Percentiles rank a stretch among this genome's conserved stretches.
phyloP scores from a whole-genome alignment of 2,329 filamentous ascomycete genomes.

The Penicillium psychrosexuale region DNA sequence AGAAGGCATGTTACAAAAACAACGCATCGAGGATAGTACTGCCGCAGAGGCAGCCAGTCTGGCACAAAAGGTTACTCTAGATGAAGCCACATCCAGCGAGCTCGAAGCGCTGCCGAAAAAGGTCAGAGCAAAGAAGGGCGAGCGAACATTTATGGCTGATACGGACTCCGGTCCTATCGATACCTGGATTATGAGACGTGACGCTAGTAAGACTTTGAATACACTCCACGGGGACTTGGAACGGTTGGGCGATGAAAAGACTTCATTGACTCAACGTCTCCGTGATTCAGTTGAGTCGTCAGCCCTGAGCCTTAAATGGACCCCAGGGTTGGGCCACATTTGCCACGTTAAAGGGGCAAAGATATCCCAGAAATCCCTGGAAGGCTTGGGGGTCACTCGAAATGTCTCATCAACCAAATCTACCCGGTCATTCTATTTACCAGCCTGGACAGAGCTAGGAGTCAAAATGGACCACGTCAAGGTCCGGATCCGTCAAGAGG shows the following conservation, averaged over 20 bases:
- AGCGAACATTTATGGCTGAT: conserved; percentile 27
- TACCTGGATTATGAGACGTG: conserved; percentile 61
- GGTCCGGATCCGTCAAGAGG: conserved; percentile 75
- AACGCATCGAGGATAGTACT: conserved; percentile 71
- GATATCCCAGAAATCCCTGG: conserved; percentile 53
- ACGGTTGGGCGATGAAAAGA: conserved; percentile 59
- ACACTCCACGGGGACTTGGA: conserved; percentile 67
- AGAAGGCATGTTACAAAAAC: conserved; percentile 78
- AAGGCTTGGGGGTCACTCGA: conserved; percentile 45
- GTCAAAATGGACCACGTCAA: conserved; percentile 73
- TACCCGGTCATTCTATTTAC: conserved; percentile 78
- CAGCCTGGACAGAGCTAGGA: conserved; percentile 81
- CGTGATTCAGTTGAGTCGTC: conserved; percentile 59
- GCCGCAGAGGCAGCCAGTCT: conserved; percentile 68
- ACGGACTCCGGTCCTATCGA: conserved; percentile 47
- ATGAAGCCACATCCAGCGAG: conserved; percentile 62
- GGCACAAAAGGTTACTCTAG: conserved; percentile 66
- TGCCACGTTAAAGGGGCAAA: conserved; percentile 80
- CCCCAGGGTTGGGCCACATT: conserved; percentile 80
- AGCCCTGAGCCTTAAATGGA: conserved; percentile 78
- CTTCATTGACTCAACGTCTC: conserved; percentile 58
- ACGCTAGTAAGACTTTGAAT: conserved; percentile 64
- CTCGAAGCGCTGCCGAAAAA: conserved; percentile 56
- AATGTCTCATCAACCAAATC: conserved; percentile 75
- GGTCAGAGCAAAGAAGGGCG: conserved; percentile 29